A percentile compares a stretch with the other conserved stretches of the same genome.
Conservation (phyloP, 176 grass and related monocot species). For the Phoenix roebelenii region DNA sequence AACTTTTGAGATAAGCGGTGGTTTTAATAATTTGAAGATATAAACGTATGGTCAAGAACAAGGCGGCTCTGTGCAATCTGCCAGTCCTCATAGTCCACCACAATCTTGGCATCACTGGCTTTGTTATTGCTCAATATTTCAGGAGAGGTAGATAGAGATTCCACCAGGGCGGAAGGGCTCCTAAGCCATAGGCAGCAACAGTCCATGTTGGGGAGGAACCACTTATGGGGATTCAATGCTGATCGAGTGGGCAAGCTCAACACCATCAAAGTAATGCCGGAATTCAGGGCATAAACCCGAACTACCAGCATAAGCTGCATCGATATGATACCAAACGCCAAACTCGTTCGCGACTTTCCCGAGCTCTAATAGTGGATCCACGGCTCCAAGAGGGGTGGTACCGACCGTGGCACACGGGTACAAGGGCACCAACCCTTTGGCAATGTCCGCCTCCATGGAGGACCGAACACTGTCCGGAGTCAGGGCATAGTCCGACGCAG, state of each 20-base stretch:
- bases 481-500: conserved; percentile 8
- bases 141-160: conserved; percentile 28
- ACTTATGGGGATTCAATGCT: conserved; percentile 49
- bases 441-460: conserved; percentile 19
- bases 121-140: conserved; percentile 32
- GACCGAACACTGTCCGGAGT: neutral
- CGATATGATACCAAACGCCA: conserved; percentile 24
- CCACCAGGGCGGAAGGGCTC: neutral
- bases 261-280: conserved; percentile 17
- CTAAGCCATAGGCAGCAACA: conserved; percentile 40
- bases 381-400: conserved; percentile 20
- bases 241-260: conserved; percentile 35
- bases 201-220: conserved; percentile 38
- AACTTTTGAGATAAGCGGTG: too few species aligned
- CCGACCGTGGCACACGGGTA: conserved; percentile 44
- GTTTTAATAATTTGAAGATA: too few species aligned
- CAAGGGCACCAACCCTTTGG: conserved; percentile 10
- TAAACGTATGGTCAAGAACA: too few species aligned
- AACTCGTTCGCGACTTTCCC: conserved; percentile 19
- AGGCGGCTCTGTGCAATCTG: too few species aligned
- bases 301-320: conserved; percentile 33
- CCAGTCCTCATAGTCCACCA: conserved; percentile 43
- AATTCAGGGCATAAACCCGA: conserved; percentile 31
- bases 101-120: neutral
- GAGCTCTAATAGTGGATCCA: conserved; percentile 2